These are phyloP conservation scores for Parascedosporium putredinis DNA, from an alignment of 2,329 filamentous ascomycete species.

Conservation along the genomic window DNA sequence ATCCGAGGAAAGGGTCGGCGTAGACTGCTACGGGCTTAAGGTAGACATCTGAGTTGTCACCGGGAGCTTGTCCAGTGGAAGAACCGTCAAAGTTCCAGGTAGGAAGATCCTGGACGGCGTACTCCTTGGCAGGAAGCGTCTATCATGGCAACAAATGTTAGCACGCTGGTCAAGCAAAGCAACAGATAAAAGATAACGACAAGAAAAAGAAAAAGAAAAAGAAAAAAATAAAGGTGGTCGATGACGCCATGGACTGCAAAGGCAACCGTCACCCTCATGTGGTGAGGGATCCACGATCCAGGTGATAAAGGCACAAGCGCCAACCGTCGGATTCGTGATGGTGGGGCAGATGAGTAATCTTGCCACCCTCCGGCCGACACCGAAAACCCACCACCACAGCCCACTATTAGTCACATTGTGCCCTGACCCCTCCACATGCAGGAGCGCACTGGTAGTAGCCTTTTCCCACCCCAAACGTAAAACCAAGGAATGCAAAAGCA, in stretches of 20 bases:
- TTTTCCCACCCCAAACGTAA: neutral
- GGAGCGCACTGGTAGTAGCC: neutral
- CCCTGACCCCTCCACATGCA: constrained; percentile 3
- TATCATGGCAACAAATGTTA: constrained; percentile 15
- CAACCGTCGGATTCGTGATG: constrained; percentile 7
- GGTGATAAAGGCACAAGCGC: neutral
- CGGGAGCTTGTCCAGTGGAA: constrained; percentile 82
- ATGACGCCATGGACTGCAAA: neutral
- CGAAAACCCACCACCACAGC: constrained; percentile 3
- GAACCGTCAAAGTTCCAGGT: constrained; percentile 60
- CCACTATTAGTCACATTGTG: neutral
- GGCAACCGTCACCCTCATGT: neutral
- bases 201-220: neutral
- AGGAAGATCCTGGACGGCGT: constrained; percentile 41
- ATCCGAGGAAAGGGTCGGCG: constrained; percentile 82
- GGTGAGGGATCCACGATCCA: neutral
- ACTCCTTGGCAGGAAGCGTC: constrained; percentile 40
- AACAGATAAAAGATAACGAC: neutral
- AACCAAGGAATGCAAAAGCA: neutral
- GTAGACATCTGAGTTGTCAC: constrained; percentile 96
- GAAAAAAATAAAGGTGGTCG: neutral
- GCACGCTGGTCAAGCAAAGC: neutral
- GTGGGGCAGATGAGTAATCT: constrained; percentile 10
- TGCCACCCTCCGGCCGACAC: constrained; percentile 11
- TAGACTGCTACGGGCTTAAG: constrained; percentile 81